Evolutionary conservation across 441 rosid species (phyloP).

Genomic region (Gossypium trilobum): DNA sequence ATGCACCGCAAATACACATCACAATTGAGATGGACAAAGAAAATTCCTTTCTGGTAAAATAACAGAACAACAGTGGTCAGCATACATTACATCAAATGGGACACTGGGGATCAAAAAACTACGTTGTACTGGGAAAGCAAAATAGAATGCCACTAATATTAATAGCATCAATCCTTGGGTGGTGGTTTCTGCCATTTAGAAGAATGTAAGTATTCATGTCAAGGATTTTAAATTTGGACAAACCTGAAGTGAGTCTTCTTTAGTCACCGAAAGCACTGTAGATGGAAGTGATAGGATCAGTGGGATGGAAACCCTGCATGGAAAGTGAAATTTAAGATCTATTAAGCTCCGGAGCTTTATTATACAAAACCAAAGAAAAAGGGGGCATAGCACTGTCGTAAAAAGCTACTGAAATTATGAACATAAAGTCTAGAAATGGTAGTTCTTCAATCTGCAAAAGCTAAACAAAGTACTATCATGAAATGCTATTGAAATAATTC

Average conservation of each 20-base stretch:
- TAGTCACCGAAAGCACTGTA: slow-evolving; percentile 73
- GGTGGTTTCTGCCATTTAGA: background rate
- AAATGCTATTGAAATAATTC: background rate
- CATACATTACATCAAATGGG: background rate
- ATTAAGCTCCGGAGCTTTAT: background rate
- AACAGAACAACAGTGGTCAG: background rate
- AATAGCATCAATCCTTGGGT: background rate
- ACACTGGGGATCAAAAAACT: background rate
- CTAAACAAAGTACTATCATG: background rate
- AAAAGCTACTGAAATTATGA: background rate
- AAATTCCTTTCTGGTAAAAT: background rate
- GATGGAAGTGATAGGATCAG: slow-evolving; percentile 76
- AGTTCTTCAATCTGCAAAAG: background rate
- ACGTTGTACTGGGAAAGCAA: background rate
- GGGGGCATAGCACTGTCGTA: background rate
- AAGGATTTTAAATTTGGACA: slow-evolving; percentile 9
- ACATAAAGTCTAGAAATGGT: background rate
- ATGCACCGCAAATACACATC: background rate
- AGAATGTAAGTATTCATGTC: background rate
- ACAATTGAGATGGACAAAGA: background rate
- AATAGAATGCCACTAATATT: background rate
- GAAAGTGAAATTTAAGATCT: slow-evolving; percentile 14
- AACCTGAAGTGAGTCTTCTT: slow-evolving; percentile 65
- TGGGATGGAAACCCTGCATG: slow-evolving; percentile 67
- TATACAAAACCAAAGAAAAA: background rate